These are phyloP conservation scores for Acorus gramineus DNA, from an alignment of 106 monocot species.

Conservation along the genomic window DNA sequence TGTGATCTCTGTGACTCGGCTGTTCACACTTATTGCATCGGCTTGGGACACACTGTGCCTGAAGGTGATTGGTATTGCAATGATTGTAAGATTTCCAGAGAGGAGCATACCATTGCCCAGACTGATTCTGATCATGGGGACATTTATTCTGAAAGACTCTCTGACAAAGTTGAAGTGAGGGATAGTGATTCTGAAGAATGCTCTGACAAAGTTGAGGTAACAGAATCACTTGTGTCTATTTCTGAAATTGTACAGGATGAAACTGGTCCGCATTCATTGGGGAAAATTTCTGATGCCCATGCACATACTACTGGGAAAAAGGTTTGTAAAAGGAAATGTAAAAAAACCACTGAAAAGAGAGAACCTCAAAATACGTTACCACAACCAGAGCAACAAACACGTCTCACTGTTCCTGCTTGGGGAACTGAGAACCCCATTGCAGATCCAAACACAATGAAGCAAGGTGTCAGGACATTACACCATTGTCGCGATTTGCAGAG, in stretches of 20 bases:
- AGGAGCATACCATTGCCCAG: conserved; percentile 37
- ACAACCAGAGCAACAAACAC: too few relatives aligned
- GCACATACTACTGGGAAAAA: background rate
- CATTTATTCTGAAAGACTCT: conserved; percentile 11
- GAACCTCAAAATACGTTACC: background rate
- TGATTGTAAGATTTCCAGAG: conserved; percentile 42
- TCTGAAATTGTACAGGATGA: conserved; percentile 19
- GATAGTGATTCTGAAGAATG: conserved; percentile 12
- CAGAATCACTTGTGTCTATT: conserved; percentile 13
- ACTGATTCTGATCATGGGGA: conserved; percentile 11
- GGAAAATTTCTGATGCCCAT: background rate
- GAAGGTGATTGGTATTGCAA: conserved; percentile 76
- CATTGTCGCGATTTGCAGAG: conserved; percentile 28
- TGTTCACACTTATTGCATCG: conserved; percentile 64
- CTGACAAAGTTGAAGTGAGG: background rate
- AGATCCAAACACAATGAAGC: background rate
- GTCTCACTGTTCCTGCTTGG: too few relatives aligned
- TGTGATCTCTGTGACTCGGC: conserved; percentile 79
- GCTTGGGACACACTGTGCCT: conserved; percentile 54
- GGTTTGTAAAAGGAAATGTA: background rate
- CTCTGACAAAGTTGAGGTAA: background rate
- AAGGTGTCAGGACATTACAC: conserved; percentile 31
- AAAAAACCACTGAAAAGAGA: background rate
- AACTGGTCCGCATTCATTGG: conserved; percentile 1
- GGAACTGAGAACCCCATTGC: background rate